A percentile compares a stretch with the other conserved stretches of the same genome.
Conservation (phyloP, 495 filamentous ascomycete genomes). For the Podospora sp. region DNA sequence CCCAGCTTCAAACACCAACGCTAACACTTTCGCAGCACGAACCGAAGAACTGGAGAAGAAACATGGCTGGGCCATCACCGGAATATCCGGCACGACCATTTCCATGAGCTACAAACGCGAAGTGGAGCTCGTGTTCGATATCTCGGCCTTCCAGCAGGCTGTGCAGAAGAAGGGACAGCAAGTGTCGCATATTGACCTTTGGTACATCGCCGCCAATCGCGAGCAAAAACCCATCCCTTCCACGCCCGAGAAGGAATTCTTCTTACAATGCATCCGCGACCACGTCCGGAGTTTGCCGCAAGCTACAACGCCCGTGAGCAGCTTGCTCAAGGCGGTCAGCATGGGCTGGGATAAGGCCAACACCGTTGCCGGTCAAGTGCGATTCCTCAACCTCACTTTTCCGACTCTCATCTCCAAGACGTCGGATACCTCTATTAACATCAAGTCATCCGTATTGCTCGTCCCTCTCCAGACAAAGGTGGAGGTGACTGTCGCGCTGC, state of each 20-base stretch:
- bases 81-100: conserved; percentile 60
- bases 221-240: conserved; percentile 50
- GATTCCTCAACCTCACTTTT: conserved; percentile 54
- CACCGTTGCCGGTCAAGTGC: conserved; percentile 55
- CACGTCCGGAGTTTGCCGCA: conserved; percentile 58
- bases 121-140: conserved; percentile 76
- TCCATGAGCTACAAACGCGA: conserved; percentile 79
- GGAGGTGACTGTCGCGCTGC: conserved; percentile 51
- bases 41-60: conserved; percentile 68
- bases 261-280: conserved; percentile 65
- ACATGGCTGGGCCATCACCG: conserved; percentile 79
- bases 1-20: conserved; percentile 11
- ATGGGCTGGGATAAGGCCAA: conserved; percentile 62
- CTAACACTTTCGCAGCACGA: conserved; percentile 51
- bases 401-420: conserved; percentile 57
- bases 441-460: conserved; percentile 59
- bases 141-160: conserved; percentile 55
- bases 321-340: conserved; percentile 58
- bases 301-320: conserved; percentile 51
- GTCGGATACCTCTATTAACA: conserved; percentile 57
- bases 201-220: conserved; percentile 57
- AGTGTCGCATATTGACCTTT: conserved; percentile 49
- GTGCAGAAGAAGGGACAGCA: conserved; percentile 20
- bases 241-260: conserved; percentile 66
- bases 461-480: conserved; percentile 62